These are phyloP conservation scores for Escovopsis sp. DNA, from an alignment of 2,329 filamentous ascomycete species.

Conservation along the genomic window DNA sequence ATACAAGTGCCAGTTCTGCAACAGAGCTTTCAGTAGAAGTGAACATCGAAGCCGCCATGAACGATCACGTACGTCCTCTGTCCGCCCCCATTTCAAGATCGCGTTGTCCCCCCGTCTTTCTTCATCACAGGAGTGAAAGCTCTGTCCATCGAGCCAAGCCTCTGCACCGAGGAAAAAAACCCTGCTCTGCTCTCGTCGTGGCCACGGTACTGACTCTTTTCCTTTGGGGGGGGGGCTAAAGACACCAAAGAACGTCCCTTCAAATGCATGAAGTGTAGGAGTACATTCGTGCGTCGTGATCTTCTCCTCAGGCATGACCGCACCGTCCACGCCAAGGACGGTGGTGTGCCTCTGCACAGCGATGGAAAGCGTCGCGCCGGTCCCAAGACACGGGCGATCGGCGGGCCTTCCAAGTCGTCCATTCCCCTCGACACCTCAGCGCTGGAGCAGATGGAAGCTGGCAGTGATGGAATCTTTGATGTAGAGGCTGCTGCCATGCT, in stretches of 20 bases:
- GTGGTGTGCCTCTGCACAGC: constrained; percentile 82
- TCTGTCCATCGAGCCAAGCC: too few relatives aligned
- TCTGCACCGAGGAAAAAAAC: too few relatives aligned
- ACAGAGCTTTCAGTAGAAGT: constrained; percentile 90
- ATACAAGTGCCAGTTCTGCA: constrained; percentile 99
- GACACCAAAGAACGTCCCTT: constrained; percentile 98
- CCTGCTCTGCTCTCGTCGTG: neutral
- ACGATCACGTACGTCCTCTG: constrained; percentile 72
- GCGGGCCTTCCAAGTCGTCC: constrained; percentile 57
- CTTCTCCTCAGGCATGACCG: constrained; percentile 92
- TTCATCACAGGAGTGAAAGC: too few relatives aligned
- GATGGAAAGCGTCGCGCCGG: constrained; percentile 77
- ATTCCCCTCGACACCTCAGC: constrained; percentile 71
- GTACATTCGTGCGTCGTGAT: constrained; percentile 95
- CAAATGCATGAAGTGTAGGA: constrained; percentile 96
- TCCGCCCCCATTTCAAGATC: constrained; percentile 1
- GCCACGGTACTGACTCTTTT: neutral
- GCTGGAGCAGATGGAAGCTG: constrained; percentile 84
- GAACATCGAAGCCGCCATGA: constrained; percentile 96
- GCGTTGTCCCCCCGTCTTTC: too few relatives aligned
- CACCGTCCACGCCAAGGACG: constrained; percentile 97
- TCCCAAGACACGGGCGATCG: constrained; percentile 49
- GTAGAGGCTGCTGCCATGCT: constrained; percentile 97
- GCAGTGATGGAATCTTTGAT: constrained; percentile 82
- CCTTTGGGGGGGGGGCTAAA: constrained; percentile 22